Evolutionary conservation across 257 asterid genomes (phyloP).

Genomic region (Solanum verrucosum): DNA sequence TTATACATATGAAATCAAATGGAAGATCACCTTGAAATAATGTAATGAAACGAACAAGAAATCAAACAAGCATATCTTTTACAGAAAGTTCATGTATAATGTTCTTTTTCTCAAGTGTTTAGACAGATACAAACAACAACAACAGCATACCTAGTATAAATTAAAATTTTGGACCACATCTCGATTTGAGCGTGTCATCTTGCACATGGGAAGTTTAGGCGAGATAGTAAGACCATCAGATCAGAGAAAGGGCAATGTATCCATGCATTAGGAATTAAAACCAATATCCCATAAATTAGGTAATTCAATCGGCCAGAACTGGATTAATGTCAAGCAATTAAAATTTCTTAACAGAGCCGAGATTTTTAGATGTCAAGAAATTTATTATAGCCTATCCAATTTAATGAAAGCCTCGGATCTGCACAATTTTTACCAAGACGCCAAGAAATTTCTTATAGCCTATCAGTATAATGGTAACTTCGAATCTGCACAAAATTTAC

Average conservation of each 20-base stretch:
- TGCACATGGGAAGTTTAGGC: neutral
- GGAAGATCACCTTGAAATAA: neutral
- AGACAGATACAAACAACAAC: neutral
- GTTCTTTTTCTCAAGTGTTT: neutral
- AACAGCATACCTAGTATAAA: neutral
- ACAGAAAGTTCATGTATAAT: neutral
- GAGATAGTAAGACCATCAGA: neutral
- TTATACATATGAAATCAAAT: neutral
- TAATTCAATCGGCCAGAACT: neutral
- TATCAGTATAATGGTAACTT: neutral
- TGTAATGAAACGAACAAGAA: neutral
- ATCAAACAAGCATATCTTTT: neutral
- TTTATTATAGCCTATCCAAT: neutral
- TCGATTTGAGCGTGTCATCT: neutral
- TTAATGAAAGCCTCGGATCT: neutral
- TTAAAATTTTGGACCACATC: neutral
- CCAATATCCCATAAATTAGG: neutral
- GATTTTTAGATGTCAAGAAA: neutral
- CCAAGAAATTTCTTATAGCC: neutral
- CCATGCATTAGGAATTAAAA: neutral
- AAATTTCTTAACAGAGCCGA: neutral
- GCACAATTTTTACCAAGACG: neutral
- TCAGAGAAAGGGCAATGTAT: neutral
- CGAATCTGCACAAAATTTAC: neutral
- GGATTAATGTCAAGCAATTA: neutral